Base-by-base conservation (phyloP, 768 basidiomycete genomes). In the Basidioascus undulatus region DNA sequence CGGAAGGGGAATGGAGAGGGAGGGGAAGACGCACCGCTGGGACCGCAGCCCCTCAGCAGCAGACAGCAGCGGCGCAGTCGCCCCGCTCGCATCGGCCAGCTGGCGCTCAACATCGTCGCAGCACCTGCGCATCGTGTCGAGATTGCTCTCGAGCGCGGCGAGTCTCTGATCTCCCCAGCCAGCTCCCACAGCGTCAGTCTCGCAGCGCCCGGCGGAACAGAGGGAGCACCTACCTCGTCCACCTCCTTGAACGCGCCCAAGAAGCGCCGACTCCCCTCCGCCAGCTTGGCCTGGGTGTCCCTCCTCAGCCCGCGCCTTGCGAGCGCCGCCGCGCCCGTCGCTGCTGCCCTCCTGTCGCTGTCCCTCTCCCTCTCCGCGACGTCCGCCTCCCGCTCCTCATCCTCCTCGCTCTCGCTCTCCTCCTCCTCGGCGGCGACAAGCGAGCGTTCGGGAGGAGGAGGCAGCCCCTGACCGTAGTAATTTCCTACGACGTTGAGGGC, bases 231-330 rank as follows among this genome's bases (percentile, higher is more conserved):
- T 56, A 89, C 89, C 61, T 80, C 67, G 61, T 94, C 80, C 27
- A 96, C 83, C 49, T 84, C 74, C 18, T 72, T 72, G 47, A 96
- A 76, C 0, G 79, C 83, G 21, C 68, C 66, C 41, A 96, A 55
- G 55, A 98, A 92, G 47, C 71, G 69, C 35, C 67, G 66, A 48
- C 83, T 86, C 5, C 81, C 81, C 40, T 77, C 71, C 0, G 76
- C 71, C 34, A 94, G 64, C 55, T 72, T 77, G 37, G 61, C 65
- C 54, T 96, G 86, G 55, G 89, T 71, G 55, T 94, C 86, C 46
- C 74, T 65, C 33, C 79, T 68, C 40, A 94, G 63, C 51, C 74
- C 71, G 55, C 75, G 80, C 40, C 84, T 65, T 20, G 78, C 83
- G 36, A 68, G 64, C 5, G 70, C 68, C 0, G 81, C 81, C 2